Conservation (phyloP, 2,329 filamentous ascomycete species). For the Phyllosticta citriasiana region DNA sequence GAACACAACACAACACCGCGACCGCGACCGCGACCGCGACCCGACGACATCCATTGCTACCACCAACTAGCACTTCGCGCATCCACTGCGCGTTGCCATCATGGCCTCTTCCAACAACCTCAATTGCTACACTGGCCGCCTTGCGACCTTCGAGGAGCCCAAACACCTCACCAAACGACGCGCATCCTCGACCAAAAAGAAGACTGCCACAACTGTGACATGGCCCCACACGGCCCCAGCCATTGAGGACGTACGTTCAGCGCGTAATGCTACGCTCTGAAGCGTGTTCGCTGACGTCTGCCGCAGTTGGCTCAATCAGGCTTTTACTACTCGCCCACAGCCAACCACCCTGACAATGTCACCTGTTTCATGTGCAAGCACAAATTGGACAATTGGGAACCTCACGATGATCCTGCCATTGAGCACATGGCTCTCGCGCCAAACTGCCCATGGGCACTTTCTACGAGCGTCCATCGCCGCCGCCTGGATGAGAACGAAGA, state of each 20-base stretch:
- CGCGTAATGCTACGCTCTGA: background rate
- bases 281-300: constrained; percentile 11
- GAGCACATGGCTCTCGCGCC: constrained; percentile 81
- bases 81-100: constrained; percentile 1
- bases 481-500: constrained; percentile 59
- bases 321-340: constrained; percentile 75
- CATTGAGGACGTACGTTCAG: constrained; percentile 48
- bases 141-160: constrained; percentile 66
- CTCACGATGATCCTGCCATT: constrained; percentile 67
- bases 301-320: constrained; percentile 75
- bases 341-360: constrained; percentile 73
- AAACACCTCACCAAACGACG: constrained; percentile 58
- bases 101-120: constrained; percentile 36
- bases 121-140: constrained; percentile 61
- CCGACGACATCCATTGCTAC: constrained; percentile 3
- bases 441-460: constrained; percentile 79
- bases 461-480: constrained; percentile 42
- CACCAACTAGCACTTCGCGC: background rate
- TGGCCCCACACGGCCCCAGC: constrained; percentile 73
- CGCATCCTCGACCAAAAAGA: constrained; percentile 53
- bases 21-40: background rate
- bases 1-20: constrained; percentile 1
- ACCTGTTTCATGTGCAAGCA: constrained; percentile 80
- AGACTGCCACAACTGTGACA: constrained; percentile 44
- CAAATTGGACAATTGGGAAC: constrained; percentile 84